Evolutionary conservation across 78 protist genomes (phyloP).

Genomic region (Chrysochromulina parva): DNA sequence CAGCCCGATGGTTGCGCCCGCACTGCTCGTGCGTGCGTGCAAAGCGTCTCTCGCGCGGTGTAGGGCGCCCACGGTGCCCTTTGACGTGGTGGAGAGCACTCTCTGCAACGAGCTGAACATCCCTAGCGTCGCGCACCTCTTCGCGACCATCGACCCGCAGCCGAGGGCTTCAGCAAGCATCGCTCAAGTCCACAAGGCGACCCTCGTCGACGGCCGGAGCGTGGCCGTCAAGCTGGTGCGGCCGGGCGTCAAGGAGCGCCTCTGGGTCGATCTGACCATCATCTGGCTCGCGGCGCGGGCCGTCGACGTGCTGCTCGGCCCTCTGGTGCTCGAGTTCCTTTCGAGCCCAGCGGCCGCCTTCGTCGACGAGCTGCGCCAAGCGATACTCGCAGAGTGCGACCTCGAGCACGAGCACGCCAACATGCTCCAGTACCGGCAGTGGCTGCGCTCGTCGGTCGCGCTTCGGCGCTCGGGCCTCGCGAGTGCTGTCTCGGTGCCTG

Average conservation of each 20-base stretch:
- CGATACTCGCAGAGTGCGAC: too few species aligned
- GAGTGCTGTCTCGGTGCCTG: not conserved
- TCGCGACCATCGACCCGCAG: constrained; percentile 34
- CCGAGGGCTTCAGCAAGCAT: constrained; percentile 70
- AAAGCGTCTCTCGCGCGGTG: not conserved
- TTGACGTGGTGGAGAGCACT: not conserved
- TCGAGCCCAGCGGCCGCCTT: not conserved
- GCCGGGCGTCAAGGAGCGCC: constrained; percentile 36
- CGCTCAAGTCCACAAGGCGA: constrained; percentile 68
- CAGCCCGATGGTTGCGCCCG: not conserved
- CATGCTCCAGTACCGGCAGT: not conserved
- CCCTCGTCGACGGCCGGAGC: constrained; percentile 31
- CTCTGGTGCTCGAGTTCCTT: not conserved
- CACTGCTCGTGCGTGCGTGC: not conserved
- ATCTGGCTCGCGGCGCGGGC: not conserved
- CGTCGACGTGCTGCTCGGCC: not conserved
- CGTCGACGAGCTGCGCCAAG: not conserved
- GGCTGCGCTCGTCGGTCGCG: not conserved
- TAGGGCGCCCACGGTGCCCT: not conserved
- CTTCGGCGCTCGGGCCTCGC: not conserved
- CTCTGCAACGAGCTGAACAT: not conserved
- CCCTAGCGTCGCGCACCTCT: not conserved
- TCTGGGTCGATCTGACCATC: not conserved
- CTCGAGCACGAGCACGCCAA: too few species aligned
- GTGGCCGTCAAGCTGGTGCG: constrained; percentile 66